Percentiles rank a stretch among this genome's conserved stretches.
Conservation (phyloP, 2,329 filamentous ascomycete genomes). For the Sporothrix pseudoabietina region DNA sequence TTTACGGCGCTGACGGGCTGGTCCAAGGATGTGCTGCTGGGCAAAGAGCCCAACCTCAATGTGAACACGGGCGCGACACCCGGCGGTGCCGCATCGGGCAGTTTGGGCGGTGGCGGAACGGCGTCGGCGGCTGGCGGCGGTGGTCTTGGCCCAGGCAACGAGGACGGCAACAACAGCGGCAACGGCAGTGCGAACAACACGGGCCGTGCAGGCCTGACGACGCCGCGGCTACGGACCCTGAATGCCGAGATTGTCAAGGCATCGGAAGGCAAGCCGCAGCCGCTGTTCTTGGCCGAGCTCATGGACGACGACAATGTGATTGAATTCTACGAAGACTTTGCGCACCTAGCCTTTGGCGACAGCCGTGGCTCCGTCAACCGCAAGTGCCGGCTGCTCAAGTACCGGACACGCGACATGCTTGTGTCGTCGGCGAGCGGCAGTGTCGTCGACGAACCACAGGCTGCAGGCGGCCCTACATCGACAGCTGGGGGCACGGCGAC, state of each 20-base stretch:
- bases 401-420: constrained; percentile 70
- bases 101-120: constrained; percentile 20
- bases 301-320: constrained; percentile 92
- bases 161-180: constrained; percentile 34
- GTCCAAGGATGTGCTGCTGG: constrained; percentile 85
- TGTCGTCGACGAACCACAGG: constrained; percentile 26
- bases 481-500: constrained; percentile 27
- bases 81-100: constrained; percentile 39
- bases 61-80: constrained; percentile 65
- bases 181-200: constrained; percentile 48
- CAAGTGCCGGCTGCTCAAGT: constrained; percentile 85
- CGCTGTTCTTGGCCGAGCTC: constrained; percentile 88
- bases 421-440: constrained; percentile 43
- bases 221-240: constrained; percentile 54
- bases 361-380: constrained; percentile 82
- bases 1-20: constrained; percentile 95
- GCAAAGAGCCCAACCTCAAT: constrained; percentile 84
- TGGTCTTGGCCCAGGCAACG: not conserved
- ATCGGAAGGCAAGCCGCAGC: constrained; percentile 61
- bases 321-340: constrained; percentile 95
- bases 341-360: constrained; percentile 88
- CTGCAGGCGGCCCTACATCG: constrained; percentile 40
- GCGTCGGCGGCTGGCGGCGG: constrained; percentile 42
- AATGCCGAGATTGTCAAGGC: constrained; percentile 39
- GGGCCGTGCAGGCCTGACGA: constrained; percentile 50